Conservation (phyloP, 805 yeast species). For the Ogataea glucozyma region DNA sequence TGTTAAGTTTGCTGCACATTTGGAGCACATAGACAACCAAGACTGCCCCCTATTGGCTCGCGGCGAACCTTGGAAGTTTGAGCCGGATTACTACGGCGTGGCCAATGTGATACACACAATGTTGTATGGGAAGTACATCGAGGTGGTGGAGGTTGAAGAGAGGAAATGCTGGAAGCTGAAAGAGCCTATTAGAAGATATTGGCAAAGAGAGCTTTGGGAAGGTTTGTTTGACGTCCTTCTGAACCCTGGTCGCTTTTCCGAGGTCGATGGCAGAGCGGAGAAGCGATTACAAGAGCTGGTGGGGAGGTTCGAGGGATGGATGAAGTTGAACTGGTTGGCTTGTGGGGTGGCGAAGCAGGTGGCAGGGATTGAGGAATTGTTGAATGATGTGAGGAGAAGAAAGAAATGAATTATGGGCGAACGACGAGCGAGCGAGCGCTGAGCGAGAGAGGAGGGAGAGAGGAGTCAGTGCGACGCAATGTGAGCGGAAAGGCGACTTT, state of each 20-base stretch:
- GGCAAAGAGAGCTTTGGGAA: conserved; percentile 75
- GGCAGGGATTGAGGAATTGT: conserved; percentile 10
- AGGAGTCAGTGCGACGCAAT: too few species aligned
- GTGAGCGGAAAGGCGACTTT: too few species aligned
- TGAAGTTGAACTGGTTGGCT: conserved; percentile 13
- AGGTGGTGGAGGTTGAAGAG: conserved; percentile 26
- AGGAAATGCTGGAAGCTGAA: conserved; percentile 40
- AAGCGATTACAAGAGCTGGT: conserved; percentile 6
- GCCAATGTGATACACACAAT: conserved; percentile 74
- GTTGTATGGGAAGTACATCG: conserved; percentile 68
- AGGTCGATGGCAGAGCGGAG: conserved; percentile 2
- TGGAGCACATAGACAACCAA: conserved; percentile 57
- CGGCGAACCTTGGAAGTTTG: conserved; percentile 67
- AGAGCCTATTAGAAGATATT: conserved; percentile 62
- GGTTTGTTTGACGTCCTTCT: conserved; percentile 62
- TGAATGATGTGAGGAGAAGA: conserved; percentile 13
- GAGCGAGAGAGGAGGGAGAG: too few species aligned
- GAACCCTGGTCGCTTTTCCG: conserved; percentile 44
- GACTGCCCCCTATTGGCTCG: conserved; percentile 73
- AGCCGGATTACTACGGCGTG: conserved; percentile 81
- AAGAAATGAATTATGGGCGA: conserved; percentile 3
- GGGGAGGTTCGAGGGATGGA: conserved; percentile 18
- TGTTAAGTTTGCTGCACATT: conserved; percentile 57
- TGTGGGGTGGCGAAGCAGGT: conserved; percentile 14
- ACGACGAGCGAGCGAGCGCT: neutral